Conservation (phyloP, 202 grass and related monocot genomes). For the Carex arenaria region DNA sequence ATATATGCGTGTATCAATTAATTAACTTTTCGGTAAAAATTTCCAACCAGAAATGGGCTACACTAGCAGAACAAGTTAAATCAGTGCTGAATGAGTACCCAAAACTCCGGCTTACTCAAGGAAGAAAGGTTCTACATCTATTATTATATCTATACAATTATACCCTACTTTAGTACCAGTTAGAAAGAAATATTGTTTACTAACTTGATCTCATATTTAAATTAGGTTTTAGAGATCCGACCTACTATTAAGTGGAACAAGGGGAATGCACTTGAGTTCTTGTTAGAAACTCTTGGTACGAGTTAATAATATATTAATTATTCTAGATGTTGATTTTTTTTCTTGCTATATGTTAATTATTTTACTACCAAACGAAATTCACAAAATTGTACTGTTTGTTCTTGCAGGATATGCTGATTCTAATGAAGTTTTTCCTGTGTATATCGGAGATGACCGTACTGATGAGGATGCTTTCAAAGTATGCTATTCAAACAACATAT, state of each 20-base stretch:
- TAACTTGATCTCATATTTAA: not conserved
- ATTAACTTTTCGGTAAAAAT: not conserved
- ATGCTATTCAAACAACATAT: not conserved
- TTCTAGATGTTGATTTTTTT: not conserved
- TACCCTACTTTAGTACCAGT: not conserved
- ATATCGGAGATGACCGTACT: conserved; percentile 84
- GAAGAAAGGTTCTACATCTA: conserved; percentile 48
- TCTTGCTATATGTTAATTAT: not conserved
- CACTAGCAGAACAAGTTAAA: conserved; percentile 39
- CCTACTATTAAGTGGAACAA: conserved; percentile 87
- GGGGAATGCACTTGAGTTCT: conserved; percentile 81
- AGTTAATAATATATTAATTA: not conserved
- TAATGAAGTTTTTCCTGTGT: conserved; percentile 53
- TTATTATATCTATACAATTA: not conserved
- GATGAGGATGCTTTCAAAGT: conserved; percentile 89
- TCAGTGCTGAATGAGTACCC: conserved; percentile 55
- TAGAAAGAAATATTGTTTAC: not conserved
- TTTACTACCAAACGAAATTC: not conserved
- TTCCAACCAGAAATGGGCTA: conserved; percentile 38
- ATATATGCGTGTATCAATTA: not conserved
- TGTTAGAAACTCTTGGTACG: conserved; percentile 52
- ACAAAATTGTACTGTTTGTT: not conserved
- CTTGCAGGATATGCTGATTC: conserved; percentile 27
- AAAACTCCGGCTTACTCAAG: conserved; percentile 51
- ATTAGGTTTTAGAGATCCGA: conserved; percentile 66